Conservation (phyloP, 2,329 filamentous ascomycete genomes). For the Ceratocystis smalleyi region DNA sequence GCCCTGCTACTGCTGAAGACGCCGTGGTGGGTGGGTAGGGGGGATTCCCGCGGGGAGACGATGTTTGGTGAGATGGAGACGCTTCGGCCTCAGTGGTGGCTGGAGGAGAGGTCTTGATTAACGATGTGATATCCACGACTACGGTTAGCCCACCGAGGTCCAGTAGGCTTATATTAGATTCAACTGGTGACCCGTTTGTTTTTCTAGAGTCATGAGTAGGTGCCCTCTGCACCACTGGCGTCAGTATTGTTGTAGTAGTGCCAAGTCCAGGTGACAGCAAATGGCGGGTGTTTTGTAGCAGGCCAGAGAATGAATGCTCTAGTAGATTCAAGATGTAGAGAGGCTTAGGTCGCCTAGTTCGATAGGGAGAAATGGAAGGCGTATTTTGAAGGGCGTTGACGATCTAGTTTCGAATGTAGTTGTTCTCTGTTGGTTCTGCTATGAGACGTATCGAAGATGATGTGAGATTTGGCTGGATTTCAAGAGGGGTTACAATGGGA, state of each 20-base stretch:
- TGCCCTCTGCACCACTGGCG: constrained; percentile 16
- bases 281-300: not conserved
- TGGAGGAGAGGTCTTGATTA: constrained; percentile 48
- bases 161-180: constrained; percentile 3
- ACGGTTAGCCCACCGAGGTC: constrained; percentile 29
- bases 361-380: not conserved
- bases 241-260: constrained; percentile 10
- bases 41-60: constrained; percentile 20
- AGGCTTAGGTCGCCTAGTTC: not conserved
- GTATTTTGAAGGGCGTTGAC: not conserved
- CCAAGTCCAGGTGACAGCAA: not conserved
- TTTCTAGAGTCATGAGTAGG: constrained; percentile 11
- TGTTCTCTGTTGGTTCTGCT: not conserved
- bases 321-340: not conserved
- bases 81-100: constrained; percentile 17
- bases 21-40: constrained; percentile 16
- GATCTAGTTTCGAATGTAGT: not conserved
- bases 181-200: not conserved
- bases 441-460: not conserved
- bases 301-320: not conserved
- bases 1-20: constrained; percentile 14
- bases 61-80: constrained; percentile 19
- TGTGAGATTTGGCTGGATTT: not conserved
- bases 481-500: not conserved
- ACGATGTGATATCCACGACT: constrained; percentile 89